Evolutionary conservation across 345 rosid genomes (phyloP), one percentile per base, ranked within the genome.

Genomic region (Passiflora organensis): DNA sequence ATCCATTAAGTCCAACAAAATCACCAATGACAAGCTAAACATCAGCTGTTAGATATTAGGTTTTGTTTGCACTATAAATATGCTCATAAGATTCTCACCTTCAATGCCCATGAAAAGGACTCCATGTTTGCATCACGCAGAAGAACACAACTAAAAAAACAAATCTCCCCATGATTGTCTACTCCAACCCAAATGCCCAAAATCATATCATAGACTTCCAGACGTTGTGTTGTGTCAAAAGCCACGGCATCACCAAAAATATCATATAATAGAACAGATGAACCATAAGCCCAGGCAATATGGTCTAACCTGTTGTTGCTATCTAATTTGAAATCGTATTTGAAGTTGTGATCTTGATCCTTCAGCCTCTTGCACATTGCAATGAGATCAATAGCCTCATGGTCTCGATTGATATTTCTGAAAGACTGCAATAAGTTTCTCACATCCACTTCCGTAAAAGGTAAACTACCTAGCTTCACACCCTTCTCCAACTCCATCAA

Each of bases 71-170:
- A n/a, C n/a, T n/a, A n/a, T n/a, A n/a, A n/a, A n/a, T n/a, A n/a
- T n/a, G n/a, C n/a, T n/a, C n/a, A n/a, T n/a, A n/a, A n/a, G 43
- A 42, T 19, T 13, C 32, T 5, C 51, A 77, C 72, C 76, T 68
- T 77, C 52, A 77, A 54, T 17, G 76, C 78, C 82, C 82, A 77
- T 21, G 72, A 55, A 68, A 71, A 71, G 18, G 76, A 70, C 25
- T 43, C 57, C 17, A 23, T 24, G 62, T 75, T 55, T 58, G 73
- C 76, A 61, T 73, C 79, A 58, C 64, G 76, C 51, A 74, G 50
- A 41, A 78, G 62, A 37, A 52, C 62, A 34, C 78, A 68, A 21
- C 79, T 71, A 50, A 77, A 77, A 28, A 77, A 68, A 46, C 72
- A 62, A 41, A 69, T 65, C 59, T 52, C 60, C 32, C 78, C 82